phyloP scores from a whole-genome alignment of 2,329 filamentous ascomycete species.

The Coniochaeta sp. region DNA sequence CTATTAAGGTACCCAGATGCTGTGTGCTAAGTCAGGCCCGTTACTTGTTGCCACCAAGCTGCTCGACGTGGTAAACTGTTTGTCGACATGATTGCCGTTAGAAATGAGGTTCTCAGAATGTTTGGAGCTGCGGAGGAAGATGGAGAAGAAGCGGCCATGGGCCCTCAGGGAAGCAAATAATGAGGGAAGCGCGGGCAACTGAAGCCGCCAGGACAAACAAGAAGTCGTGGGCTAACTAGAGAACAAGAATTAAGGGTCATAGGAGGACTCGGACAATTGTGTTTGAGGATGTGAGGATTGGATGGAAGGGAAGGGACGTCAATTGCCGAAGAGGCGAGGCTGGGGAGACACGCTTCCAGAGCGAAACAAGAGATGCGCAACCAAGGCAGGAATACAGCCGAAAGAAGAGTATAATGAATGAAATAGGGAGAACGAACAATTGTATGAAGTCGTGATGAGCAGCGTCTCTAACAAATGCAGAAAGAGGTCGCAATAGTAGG shows the following conservation, averaged over 20 bases:
- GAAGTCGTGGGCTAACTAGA: background rate
- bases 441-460: background rate
- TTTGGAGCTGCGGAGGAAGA: constrained; percentile 17
- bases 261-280: background rate
- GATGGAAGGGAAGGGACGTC: background rate
- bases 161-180: constrained; percentile 38
- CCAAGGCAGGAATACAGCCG: constrained; percentile 1
- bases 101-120: constrained; percentile 39
- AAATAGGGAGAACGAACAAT: constrained; percentile 15
- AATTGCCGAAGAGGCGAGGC: constrained; percentile 4
- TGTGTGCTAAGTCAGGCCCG: constrained; percentile 20
- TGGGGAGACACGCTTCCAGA: constrained; percentile 1
- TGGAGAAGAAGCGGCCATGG: constrained; percentile 21
- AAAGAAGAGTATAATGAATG: background rate
- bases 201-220: constrained; percentile 11
- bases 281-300: constrained; percentile 1
- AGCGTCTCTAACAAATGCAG: background rate
- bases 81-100: constrained; percentile 48
- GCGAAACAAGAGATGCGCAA: constrained; percentile 2
- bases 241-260: background rate
- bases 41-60: constrained; percentile 13
- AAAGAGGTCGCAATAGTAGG: background rate
- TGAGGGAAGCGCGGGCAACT: constrained; percentile 21
- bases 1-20: background rate
- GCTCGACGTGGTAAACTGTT: constrained; percentile 35